These are phyloP conservation scores for Backusella tarrabulga DNA, from an alignment of 192 early-diverging fungal genomes.

Conservation along the genomic window DNA sequence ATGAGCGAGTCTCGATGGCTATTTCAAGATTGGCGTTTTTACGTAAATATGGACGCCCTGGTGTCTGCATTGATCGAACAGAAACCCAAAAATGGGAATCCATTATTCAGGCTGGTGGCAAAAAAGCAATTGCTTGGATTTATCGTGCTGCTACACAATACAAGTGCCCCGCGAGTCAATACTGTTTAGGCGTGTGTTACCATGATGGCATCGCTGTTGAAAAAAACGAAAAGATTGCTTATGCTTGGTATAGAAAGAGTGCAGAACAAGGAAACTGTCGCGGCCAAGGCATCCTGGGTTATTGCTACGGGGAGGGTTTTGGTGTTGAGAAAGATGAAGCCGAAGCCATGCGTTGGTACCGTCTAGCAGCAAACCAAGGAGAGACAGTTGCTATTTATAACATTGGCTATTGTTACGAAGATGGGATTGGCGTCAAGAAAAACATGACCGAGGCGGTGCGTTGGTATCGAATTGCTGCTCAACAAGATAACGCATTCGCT, in stretches of 20 bases:
- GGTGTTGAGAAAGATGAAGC: slow-evolving; percentile 65
- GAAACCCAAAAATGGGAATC: slow-evolving; percentile 78
- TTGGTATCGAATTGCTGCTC: slow-evolving; percentile 65
- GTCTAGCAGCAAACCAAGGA: slow-evolving; percentile 49
- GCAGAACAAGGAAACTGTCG: slow-evolving; percentile 69
- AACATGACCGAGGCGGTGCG: slow-evolving; percentile 50
- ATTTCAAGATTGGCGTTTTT: slow-evolving; percentile 70
- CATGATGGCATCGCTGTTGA: slow-evolving; percentile 72
- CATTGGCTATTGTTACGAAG: slow-evolving; percentile 58
- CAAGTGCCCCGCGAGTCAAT: slow-evolving; percentile 59
- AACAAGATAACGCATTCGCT: slow-evolving; percentile 70
- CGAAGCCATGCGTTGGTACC: slow-evolving; percentile 64
- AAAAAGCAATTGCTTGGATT: slow-evolving; percentile 61
- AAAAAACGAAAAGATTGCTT: slow-evolving; percentile 60
- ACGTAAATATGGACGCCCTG: slow-evolving; percentile 78
- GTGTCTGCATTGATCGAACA: slow-evolving; percentile 70
- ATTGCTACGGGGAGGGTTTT: slow-evolving; percentile 77
- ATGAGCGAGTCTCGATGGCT: slow-evolving; percentile 66
- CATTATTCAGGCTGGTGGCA: slow-evolving; percentile 54
- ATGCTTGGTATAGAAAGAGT: slow-evolving; percentile 64
- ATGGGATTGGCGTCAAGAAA: slow-evolving; percentile 56
- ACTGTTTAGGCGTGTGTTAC: slow-evolving; percentile 72
- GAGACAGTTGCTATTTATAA: slow-evolving; percentile 56
- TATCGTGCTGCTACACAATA: slow-evolving; percentile 53
- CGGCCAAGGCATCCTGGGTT: slow-evolving; percentile 66